These are phyloP conservation scores for Pseudopithomyces maydicus DNA, from an alignment of 2,329 filamentous ascomycete species.

Conservation along the genomic window DNA sequence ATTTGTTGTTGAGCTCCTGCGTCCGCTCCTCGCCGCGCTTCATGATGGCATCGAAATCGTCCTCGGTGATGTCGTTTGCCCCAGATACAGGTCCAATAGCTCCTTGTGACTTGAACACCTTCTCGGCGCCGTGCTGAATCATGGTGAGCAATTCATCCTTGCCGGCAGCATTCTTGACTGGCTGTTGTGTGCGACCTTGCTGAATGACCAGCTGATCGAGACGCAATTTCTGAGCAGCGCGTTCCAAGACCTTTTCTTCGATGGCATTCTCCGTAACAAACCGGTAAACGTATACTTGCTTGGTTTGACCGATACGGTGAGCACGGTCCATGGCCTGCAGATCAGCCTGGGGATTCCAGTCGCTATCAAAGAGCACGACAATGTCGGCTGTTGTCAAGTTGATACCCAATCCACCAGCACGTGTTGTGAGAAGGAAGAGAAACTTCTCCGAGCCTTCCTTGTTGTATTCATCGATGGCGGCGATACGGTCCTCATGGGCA, in stretches of 20 bases:
- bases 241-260: slow-evolving; percentile 96
- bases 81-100: slow-evolving; percentile 64
- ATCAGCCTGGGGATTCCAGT: slow-evolving; percentile 99
- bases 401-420: slow-evolving; percentile 94
- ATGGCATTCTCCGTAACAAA: slow-evolving; percentile 98
- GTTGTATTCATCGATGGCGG: slow-evolving; percentile 98
- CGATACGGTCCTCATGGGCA: slow-evolving; percentile 95
- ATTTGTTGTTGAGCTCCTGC: slow-evolving; percentile 87
- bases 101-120: slow-evolving; percentile 80
- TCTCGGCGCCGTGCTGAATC: slow-evolving; percentile 99
- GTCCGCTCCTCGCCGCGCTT: slow-evolving; percentile 86
- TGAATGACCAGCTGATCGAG: slow-evolving; percentile 98
- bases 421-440: slow-evolving; percentile 91
- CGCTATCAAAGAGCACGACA: slow-evolving; percentile 94
- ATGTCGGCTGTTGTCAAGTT: slow-evolving; percentile 95
- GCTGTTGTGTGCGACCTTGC: slow-evolving; percentile 90
- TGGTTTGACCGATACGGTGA: slow-evolving; percentile 97
- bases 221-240: slow-evolving; percentile 93
- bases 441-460: slow-evolving; percentile 95
- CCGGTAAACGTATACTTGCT: slow-evolving; percentile 94
- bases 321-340: slow-evolving; percentile 98
- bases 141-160: slow-evolving; percentile 96
- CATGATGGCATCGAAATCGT: slow-evolving; percentile 89
- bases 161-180: slow-evolving; percentile 86
- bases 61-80: slow-evolving; percentile 73